These are phyloP conservation scores for Aurinia saxatilis DNA, from an alignment of 345 rosid genomes.

Conservation along the genomic window DNA sequence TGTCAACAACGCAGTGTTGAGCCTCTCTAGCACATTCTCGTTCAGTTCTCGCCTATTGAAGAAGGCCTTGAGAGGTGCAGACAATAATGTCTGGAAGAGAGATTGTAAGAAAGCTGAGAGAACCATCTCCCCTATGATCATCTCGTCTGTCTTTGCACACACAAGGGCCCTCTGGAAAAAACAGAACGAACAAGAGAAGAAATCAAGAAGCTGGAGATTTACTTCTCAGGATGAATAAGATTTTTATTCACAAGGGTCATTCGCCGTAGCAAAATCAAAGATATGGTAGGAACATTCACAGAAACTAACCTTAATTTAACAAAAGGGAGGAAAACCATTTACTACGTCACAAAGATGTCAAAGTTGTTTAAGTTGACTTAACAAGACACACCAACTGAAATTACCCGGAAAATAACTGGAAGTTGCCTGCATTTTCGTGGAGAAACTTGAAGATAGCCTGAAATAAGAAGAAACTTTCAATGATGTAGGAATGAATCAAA, in stretches of 20 bases:
- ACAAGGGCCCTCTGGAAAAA: background rate
- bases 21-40: conserved; percentile 22
- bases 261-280: background rate
- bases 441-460: background rate
- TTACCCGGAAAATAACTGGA: conserved; percentile 15
- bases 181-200: background rate
- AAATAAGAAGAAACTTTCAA: conserved; percentile 1
- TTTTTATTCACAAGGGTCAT: background rate
- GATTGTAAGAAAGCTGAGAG: conserved; percentile 25
- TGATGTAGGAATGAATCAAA: background rate
- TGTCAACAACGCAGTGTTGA: conserved; percentile 20
- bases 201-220: background rate
- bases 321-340: background rate
- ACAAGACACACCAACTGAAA: conserved; percentile 14
- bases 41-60: conserved; percentile 17
- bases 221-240: background rate
- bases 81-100: conserved; percentile 22
- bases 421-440: conserved; percentile 16
- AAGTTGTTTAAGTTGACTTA: background rate
- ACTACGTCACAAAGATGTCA: background rate
- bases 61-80: conserved; percentile 7
- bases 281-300: background rate
- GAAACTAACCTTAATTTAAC: conserved; percentile 6
- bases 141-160: conserved; percentile 1
- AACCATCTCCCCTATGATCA: background rate